Conservation (phyloP, 129 eudicot species). For the Pseudognaphalium luteoalbum region DNA sequence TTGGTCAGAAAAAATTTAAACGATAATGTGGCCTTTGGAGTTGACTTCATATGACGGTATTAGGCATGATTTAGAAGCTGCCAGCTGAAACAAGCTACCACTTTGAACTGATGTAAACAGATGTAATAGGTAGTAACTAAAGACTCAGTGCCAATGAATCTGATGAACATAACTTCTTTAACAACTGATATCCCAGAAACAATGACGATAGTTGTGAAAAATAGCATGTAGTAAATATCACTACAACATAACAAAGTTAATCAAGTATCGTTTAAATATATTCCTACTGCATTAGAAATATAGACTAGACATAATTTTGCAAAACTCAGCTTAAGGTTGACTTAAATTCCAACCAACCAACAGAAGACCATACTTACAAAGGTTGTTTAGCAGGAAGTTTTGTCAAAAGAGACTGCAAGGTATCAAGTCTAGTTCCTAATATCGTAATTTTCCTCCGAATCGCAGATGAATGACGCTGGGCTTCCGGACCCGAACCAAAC, state of each 20-base stretch:
- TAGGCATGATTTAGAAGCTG: not conserved
- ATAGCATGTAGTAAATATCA: not conserved
- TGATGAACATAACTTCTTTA: not conserved
- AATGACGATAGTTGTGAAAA: no score
- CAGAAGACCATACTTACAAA: slow-evolving; percentile 41
- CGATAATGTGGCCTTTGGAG: not conserved
- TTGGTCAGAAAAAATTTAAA: not conserved
- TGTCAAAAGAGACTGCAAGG: slow-evolving; percentile 60
- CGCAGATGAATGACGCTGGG: slow-evolving; percentile 76
- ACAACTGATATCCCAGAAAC: no score
- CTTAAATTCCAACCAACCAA: not conserved
- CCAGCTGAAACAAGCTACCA: not conserved
- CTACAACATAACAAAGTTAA: not conserved
- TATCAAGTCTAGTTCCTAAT: slow-evolving; percentile 75
- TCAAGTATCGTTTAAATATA: no score
- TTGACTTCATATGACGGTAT: no score
- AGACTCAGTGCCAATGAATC: not conserved
- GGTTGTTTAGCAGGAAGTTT: slow-evolving; percentile 81
- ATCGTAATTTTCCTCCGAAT: slow-evolving; percentile 76
- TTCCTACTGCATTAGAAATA: no score
- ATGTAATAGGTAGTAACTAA: not conserved
- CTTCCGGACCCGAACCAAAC: slow-evolving; percentile 65
- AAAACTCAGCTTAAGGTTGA: no score
- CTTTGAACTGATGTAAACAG: not conserved
- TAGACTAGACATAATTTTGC: no score